Evolutionary conservation across 306 rosid species (phyloP), one percentile per base, ranked within the genome.

Genomic region (Abrus precatorius): DNA sequence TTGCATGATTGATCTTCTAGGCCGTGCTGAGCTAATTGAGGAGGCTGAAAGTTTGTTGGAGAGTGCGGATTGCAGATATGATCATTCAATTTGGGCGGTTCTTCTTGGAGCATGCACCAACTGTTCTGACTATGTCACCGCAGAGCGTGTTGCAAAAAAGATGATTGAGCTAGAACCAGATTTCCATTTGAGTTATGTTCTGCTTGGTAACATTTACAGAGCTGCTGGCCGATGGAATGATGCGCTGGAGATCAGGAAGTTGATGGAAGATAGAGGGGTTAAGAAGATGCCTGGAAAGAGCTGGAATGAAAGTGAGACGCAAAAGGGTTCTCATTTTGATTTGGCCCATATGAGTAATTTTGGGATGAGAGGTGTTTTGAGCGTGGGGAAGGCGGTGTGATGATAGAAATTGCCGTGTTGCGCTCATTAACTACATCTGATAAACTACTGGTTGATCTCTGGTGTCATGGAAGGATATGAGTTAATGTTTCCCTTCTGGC

Each of bases 61-160:
- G 83, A 89, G 86, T 80, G 94, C 97, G 2, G 97, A 90, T 36
- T 93, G 86, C 73, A 86, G 85, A 77, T 78, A 84, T 28, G 87
- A 89, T 72, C 84, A 87, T 1, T 86, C 97, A 48, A 92, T 91
- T 45, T 93, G 97, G 97, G 88, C 84, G 34, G 97, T 86, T 89
- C 95, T 95, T 85, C 90, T 95, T 40, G 99, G 99, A 50, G 95
- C 99, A 72, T 93, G 96, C 83, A 86, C 93, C 1, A 88, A 89
- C 32, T 79, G 89, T 66, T 82, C 88, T 0, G 80, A 91, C 74
- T 76, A 88, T 64, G 80, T 66, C 41, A 85, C 89, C 1, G 95
- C 99, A 5, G 99, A 93, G 76, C 87, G 95, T n/a, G 74, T 95
- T 41, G 97, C 97, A 0, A 90, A 84, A 87, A 95, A 86, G 77